Conservation (phyloP, 495 filamentous ascomycete genomes). For the Hyaloscypha finlandica region DNA sequence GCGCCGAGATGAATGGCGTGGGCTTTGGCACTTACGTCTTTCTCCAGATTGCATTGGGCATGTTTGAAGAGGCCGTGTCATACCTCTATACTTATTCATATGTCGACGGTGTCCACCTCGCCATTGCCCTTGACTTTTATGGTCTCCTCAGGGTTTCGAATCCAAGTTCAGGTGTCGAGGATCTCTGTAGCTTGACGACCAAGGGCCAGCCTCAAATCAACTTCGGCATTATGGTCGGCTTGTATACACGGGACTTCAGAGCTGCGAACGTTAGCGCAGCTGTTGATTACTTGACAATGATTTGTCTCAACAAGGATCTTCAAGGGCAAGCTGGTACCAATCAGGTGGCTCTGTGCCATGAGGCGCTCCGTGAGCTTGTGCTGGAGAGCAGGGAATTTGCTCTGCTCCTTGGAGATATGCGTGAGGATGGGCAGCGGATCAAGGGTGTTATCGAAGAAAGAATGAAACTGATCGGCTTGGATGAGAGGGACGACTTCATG, state of each 20-base stretch:
- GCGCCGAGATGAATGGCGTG: constrained; percentile 60
- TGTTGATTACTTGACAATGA: constrained; percentile 89
- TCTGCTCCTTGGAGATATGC: constrained; percentile 88
- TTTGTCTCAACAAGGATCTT: constrained; percentile 90
- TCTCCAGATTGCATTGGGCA: constrained; percentile 82
- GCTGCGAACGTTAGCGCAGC: constrained; percentile 82
- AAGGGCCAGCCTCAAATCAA: constrained; percentile 84
- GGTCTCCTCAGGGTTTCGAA: constrained; percentile 85
- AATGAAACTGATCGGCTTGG: constrained; percentile 77
- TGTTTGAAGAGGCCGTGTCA: constrained; percentile 92
- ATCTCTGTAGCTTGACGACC: constrained; percentile 69
- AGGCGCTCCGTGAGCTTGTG: constrained; percentile 91
- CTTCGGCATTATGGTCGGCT: constrained; percentile 89
- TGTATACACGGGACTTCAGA: constrained; percentile 95
- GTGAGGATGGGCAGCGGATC: constrained; percentile 76
- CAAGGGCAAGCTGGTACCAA: constrained; percentile 68
- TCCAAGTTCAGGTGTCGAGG: constrained; percentile 65
- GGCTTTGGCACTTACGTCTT: constrained; percentile 86
- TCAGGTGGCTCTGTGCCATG: constrained; percentile 83
- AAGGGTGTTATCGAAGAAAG: constrained; percentile 87
- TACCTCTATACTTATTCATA: constrained; percentile 89
- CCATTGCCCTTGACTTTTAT: constrained; percentile 86
- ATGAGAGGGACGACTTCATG: constrained; percentile 79
- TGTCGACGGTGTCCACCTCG: constrained; percentile 92
- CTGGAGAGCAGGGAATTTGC: constrained; percentile 94